Conservation (phyloP, 305 asterid species). For the Plantago coronopus region DNA sequence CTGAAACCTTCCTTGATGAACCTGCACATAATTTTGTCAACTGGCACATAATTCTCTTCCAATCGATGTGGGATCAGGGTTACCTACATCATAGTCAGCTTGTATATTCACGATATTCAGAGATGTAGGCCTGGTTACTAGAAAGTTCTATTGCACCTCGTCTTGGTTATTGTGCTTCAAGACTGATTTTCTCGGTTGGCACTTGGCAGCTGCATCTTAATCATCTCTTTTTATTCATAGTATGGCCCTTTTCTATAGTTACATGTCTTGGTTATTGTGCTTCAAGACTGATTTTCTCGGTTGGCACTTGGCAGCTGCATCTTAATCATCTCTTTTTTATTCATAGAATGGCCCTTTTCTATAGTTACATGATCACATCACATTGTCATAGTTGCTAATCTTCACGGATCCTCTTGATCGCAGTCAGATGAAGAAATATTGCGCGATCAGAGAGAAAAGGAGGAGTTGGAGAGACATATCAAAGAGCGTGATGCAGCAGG, state of each 20-base stretch:
- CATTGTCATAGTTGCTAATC: background rate
- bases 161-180: slow-evolving; percentile 10
- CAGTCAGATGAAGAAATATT: slow-evolving; percentile 91
- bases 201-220: slow-evolving; percentile 11
- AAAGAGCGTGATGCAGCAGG: slow-evolving; percentile 86
- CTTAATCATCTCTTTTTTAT: too few relatives aligned
- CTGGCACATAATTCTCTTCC: slow-evolving; percentile 6
- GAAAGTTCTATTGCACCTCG: background rate
- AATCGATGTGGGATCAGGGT: background rate
- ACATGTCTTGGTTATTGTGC: background rate
- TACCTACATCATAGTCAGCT: slow-evolving; percentile 3
- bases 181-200: slow-evolving; percentile 1
- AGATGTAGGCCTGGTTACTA: slow-evolving; percentile 8
- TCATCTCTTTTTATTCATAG: slow-evolving; percentile 5
- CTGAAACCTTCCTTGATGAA: background rate
- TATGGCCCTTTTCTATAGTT: background rate
- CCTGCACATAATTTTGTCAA: background rate
- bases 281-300: too few relatives aligned
- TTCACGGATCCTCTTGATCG: slow-evolving; percentile 15
- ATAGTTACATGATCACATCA: too few relatives aligned
- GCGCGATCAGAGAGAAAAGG: slow-evolving; percentile 83
- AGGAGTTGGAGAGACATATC: slow-evolving; percentile 73
- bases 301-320: too few relatives aligned
- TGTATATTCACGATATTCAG: slow-evolving; percentile 3
- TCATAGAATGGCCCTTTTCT: too few relatives aligned